Percentiles rank a stretch among this genome's conserved stretches.
Evolutionary conservation across 2,329 filamentous ascomycete species (phyloP).

Genomic region (Ophiosphaerella herpotricha): DNA sequence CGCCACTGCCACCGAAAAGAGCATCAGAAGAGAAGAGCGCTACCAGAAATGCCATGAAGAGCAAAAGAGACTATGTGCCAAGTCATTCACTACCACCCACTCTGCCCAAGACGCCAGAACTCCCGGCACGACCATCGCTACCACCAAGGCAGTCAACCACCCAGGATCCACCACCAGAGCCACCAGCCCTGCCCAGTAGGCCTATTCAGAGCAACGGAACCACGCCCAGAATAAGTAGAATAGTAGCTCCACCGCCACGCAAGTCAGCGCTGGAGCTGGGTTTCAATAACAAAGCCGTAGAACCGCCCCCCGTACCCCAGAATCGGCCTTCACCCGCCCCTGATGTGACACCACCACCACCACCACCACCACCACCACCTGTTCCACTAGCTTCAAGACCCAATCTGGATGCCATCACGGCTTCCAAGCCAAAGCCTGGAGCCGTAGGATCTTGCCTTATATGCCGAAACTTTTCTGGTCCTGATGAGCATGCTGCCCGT

Average conservation of each 20-base stretch:
- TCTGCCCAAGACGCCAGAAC: conserved; percentile 30
- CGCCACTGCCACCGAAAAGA: conserved; percentile 58
- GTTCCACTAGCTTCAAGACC: conserved; percentile 61
- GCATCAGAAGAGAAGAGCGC: conserved; percentile 46
- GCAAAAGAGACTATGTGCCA: conserved; percentile 32
- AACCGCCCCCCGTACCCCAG: conserved; percentile 38
- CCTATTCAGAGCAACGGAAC: conserved; percentile 9
- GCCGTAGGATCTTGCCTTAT: conserved; percentile 63
- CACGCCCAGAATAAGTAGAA: conserved; percentile 13
- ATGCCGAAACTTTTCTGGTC: conserved; percentile 85
- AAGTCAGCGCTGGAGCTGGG: conserved; percentile 54
- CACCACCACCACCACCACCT: conserved; percentile 54
- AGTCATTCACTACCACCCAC: conserved; percentile 33
- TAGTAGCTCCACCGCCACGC: conserved; percentile 39
- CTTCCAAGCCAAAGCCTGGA: conserved; percentile 44
- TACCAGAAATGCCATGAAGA: conserved; percentile 45
- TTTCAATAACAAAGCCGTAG: conserved; percentile 51
- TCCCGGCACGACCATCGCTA: conserved; percentile 25
- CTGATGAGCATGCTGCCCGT: conserved; percentile 76
- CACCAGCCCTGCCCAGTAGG: conserved; percentile 22
- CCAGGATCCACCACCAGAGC: conserved; percentile 14
- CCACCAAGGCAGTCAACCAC: conserved; percentile 21
- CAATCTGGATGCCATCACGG: conserved; percentile 61
- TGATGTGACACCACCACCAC: conserved; percentile 48
- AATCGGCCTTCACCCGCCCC: conserved; percentile 21